Evolutionary conservation across 1,284 basidiomycete genomes (phyloP), one percentile per base, ranked within the genome.

Genomic region (Apiotrichum gracile): DNA sequence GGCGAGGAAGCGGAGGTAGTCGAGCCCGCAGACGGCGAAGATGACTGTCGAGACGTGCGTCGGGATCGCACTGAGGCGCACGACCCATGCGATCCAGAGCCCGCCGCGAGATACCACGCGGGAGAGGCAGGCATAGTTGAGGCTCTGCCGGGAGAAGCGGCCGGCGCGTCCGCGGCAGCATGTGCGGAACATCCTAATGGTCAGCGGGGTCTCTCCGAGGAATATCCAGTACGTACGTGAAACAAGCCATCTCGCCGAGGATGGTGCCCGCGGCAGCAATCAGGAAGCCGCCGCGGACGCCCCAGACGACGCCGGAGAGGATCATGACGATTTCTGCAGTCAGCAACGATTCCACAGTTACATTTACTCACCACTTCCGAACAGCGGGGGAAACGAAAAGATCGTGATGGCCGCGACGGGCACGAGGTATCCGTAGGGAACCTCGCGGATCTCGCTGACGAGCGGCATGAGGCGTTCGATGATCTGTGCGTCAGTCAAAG

Each of bases 341-440:
- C 3, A 40, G 25, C 7, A 25, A 31, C n/a, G 40, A n/a, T 5
- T 26, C 16, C 13, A 21, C 6, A 14, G 9, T 12, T 5, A 2
- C 24, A 17, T 7, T 7, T 4, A 31, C 63, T 43, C 37, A 61
- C 70, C 69, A 47, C 69, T 69, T 12, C 73, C 72, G 34, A 72
- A 73, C 1, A 77, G 57, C 0, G 75, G 76, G 0, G 76, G 75
- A 61, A 77, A 76, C 12, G 67, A 70, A 38, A 77, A 61, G 37
- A 76, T 66, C 52, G 76, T 65, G 31, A 76, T 64, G 26, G 72
- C 62, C 7, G 59, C 64, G 26, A 70, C 66, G 4, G 73, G 72
- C 14, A 72, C 65, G 22, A 65, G 33, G 61, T 67, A 76, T 7
- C 70, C 70, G 13, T 52, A 65, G n/a, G 54, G 54, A 25, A 64